Evolutionary conservation across 495 filamentous ascomycete species (phyloP), one percentile per base, ranked within the genome.

Genomic region (Parachaetomium inaequale): DNA sequence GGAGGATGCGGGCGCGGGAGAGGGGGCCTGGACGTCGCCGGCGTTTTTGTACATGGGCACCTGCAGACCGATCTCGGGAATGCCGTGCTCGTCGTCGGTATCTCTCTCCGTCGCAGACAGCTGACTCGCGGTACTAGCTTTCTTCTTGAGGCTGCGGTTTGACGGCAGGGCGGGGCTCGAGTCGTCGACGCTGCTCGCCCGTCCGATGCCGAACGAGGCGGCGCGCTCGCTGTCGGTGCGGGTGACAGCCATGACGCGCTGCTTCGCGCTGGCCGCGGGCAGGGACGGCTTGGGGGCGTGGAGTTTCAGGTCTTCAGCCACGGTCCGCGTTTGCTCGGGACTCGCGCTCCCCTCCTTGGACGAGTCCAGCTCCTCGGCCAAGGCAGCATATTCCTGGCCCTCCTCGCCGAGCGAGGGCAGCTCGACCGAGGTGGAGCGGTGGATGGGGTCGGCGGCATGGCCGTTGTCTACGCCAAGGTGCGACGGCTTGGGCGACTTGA

Each of bases 21-120:
- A 93, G 0, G 94, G 94, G 14, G 94, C 94, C 76, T 99, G 94
- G 11, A 99, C 95, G 74, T 98, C 94, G 46, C 94, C 94, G 42
- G 92, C 93, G 76, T 95, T 86, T 38, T 87, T 87, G 69, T 93
- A 88, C 92, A 99, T 96, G 36, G 94, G 95, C 23, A 98, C 93
- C 67, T 91, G 84, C 69, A 86, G 81, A 40, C 92, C 92, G 63
- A 96, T 94, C 69, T 93, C 89, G 12, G 92, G 93, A 63, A 96
- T 96, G 14, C 93, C 93, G 63, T 88, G 85, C 64, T 92, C 90
- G 21, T 89, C 87, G 14, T 85, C 85, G 56, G 78, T 65, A n/a
- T 69, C 75, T 32, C 73, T 68, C 59, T 82, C 79, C 34, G 72
- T 72, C 56, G 74, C 68, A 7, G 80, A 81, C 47, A 79, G 72